Evolutionary conservation across 495 filamentous ascomycete species (phyloP), one percentile per base, ranked within the genome.

Genomic region (Aspergillus ellipticus): DNA sequence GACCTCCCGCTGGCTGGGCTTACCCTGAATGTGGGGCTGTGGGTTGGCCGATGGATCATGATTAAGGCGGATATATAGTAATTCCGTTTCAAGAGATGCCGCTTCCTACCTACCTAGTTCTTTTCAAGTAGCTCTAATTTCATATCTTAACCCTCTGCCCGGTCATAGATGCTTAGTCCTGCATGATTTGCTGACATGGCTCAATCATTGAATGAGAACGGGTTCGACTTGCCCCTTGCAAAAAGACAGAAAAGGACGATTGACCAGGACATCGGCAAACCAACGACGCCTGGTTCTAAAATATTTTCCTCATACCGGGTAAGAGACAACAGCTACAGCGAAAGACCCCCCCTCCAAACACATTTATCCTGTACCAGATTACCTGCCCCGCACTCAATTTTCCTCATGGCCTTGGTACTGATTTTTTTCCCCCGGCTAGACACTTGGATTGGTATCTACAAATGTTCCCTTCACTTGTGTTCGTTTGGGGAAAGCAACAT

Each of bases 291-390:
- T 55, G 78, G 81, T 46, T 91, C 93, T 8, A 81, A 83, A 60
- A 89, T 97, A 58, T 95, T 97, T 73, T 88, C 92, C 42, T 94
- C 94, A 6, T 97, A 90, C 69, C 76, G 93, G 65, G 92, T 95
- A 85, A 61, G 86, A 77, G 11, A 49, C 1, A 35, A n/a, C n/a
- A 6, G 4, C 10, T 47, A 37, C 7, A 31, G 28, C 1, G 5
- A 39, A 4, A 7, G 24, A 28, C 24, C n/a, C n/a, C n/a, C n/a
- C n/a, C n/a, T n/a, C n/a, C n/a, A n/a, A n/a, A n/a, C n/a, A n/a
- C n/a, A n/a, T 28, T 28, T 28, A 7, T 28, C 24, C 24, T 7
- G 24, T 4, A 28, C 3, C 24, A 28, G 9, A 22, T 7, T 19
- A 49, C 3, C 19, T 31, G 20, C 2, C 28, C 0, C 29, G 41